phyloP scores from a whole-genome alignment of 768 basidiomycete species.

The Cystofilobasidium capitatum region DNA sequence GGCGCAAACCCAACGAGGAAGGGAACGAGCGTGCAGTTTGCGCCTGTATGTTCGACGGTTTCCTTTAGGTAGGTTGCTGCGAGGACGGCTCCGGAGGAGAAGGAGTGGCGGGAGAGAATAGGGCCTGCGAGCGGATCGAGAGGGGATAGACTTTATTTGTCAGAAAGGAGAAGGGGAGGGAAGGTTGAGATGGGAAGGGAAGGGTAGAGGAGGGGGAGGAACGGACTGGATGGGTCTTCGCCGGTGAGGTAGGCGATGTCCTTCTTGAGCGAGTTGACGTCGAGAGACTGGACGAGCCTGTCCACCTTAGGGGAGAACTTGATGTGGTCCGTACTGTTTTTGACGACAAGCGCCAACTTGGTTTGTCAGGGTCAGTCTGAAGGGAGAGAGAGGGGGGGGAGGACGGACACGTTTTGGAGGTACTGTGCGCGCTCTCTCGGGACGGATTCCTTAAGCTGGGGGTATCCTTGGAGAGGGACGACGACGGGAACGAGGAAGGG shows the following conservation, averaged over 20 bases:
- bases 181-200: not conserved
- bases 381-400: not conserved
- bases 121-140: conserved; percentile 33
- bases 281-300: conserved; percentile 58
- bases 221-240: conserved; percentile 55
- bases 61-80: conserved; percentile 69
- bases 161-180: not conserved
- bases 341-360: not conserved
- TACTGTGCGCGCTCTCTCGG: conserved; percentile 49
- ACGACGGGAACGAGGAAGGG: conserved; percentile 61
- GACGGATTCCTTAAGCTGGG: conserved; percentile 39
- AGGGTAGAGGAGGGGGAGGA: not conserved
- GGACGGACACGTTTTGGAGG: conserved; percentile 46
- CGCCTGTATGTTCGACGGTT: conserved; percentile 61
- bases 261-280: conserved; percentile 53
- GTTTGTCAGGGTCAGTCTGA: not conserved
- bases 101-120: conserved; percentile 73
- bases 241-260: conserved; percentile 78
- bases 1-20: conserved; percentile 71
- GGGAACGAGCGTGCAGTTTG: conserved; percentile 54
- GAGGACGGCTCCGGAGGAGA: conserved; percentile 53
- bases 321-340: conserved; percentile 44
- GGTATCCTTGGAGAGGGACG: conserved; percentile 45
- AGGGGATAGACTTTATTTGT: not conserved
- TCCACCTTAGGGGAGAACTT: conserved; percentile 63